These are phyloP conservation scores for Heliamphora exappendiculata DNA, from an alignment of 148 eudicot genomes.

Conservation along the genomic window DNA sequence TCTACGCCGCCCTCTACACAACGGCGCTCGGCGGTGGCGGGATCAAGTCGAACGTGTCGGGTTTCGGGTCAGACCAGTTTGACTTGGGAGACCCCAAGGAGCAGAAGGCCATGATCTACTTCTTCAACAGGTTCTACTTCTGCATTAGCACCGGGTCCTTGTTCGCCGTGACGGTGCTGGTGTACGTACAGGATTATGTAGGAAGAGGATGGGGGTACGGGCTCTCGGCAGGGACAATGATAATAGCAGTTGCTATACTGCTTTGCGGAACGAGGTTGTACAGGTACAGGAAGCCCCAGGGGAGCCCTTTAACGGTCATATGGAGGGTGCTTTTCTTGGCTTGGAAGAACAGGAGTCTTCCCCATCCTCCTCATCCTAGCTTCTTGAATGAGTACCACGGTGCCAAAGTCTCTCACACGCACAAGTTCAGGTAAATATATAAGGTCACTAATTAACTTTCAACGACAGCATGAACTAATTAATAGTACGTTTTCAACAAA, in stretches of 20 bases:
- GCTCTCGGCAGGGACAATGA: slow-evolving; percentile 80
- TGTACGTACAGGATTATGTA: slow-evolving; percentile 78
- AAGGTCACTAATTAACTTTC: too few relatives aligned
- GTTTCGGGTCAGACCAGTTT: slow-evolving; percentile 93
- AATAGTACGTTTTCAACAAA: too few relatives aligned
- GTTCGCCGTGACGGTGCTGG: slow-evolving; percentile 79
- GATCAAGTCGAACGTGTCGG: slow-evolving; percentile 91
- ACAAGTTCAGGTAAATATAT: slow-evolving; percentile 48
- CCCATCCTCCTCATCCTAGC: slow-evolving; percentile 51
- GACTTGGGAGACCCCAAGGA: slow-evolving; percentile 72
- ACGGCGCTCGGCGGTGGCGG: slow-evolving; percentile 93
- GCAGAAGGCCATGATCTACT: slow-evolving; percentile 76
- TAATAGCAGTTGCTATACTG: slow-evolving; percentile 58
- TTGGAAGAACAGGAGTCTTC: slow-evolving; percentile 54
- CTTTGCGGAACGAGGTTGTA: slow-evolving; percentile 57
- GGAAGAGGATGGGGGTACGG: slow-evolving; percentile 96
- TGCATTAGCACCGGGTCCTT: slow-evolving; percentile 80
- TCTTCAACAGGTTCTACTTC: slow-evolving; percentile 92
- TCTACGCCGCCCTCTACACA: slow-evolving; percentile 74
- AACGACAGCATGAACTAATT: not conserved
- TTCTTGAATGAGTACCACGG: slow-evolving; percentile 57
- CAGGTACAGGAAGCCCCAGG: slow-evolving; percentile 67
- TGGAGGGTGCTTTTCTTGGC: slow-evolving; percentile 81
- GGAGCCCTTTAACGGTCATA: slow-evolving; percentile 85
- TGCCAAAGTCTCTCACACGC: slow-evolving; percentile 46